Conservation (phyloP, 2,329 filamentous ascomycete genomes). For the Cephalotrichum gorgonifer region DNA sequence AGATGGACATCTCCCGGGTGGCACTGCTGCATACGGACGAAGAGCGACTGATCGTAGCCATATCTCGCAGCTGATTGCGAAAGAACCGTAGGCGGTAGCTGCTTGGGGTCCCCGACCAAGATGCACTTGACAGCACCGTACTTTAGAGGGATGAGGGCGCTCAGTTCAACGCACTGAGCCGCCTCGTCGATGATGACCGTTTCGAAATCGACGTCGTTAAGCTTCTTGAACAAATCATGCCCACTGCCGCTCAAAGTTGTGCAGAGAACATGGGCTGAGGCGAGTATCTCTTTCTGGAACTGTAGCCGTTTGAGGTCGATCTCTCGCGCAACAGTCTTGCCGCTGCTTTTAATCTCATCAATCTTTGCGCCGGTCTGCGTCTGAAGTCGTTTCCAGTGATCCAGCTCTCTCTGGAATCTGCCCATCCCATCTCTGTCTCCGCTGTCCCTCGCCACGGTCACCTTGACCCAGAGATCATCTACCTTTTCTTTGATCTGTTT, state of each 20-base stretch:
- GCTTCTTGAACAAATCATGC: slow-evolving; percentile 91
- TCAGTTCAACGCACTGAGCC: slow-evolving; percentile 94
- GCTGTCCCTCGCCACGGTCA: slow-evolving; percentile 56
- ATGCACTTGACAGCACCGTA: slow-evolving; percentile 97
- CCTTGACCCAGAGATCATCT: slow-evolving; percentile 55
- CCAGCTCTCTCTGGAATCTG: slow-evolving; percentile 64
- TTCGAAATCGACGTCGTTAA: slow-evolving; percentile 93
- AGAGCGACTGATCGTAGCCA: slow-evolving; percentile 95
- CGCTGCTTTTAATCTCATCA: slow-evolving; percentile 76
- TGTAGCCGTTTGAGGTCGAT: slow-evolving; percentile 75
- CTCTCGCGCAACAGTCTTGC: slow-evolving; percentile 71
- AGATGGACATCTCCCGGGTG: slow-evolving; percentile 81
- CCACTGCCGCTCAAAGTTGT: slow-evolving; percentile 91
- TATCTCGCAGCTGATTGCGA: slow-evolving; percentile 87
- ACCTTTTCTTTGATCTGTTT: slow-evolving; percentile 67
- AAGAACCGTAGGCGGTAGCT: slow-evolving; percentile 88
- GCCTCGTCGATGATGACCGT: slow-evolving; percentile 98
- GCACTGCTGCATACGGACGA: slow-evolving; percentile 95
- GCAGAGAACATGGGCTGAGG: slow-evolving; percentile 85
- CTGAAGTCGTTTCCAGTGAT: slow-evolving; percentile 67
- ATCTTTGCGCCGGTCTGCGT: slow-evolving; percentile 67
- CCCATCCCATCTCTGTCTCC: slow-evolving; percentile 36
- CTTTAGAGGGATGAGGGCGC: slow-evolving; percentile 90
- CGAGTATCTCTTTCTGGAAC: slow-evolving; percentile 83
- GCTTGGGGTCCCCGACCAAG: slow-evolving; percentile 94